Evolutionary conservation across 106 monocot species (phyloP).

Genomic region (Platanthera guangdongensis): DNA sequence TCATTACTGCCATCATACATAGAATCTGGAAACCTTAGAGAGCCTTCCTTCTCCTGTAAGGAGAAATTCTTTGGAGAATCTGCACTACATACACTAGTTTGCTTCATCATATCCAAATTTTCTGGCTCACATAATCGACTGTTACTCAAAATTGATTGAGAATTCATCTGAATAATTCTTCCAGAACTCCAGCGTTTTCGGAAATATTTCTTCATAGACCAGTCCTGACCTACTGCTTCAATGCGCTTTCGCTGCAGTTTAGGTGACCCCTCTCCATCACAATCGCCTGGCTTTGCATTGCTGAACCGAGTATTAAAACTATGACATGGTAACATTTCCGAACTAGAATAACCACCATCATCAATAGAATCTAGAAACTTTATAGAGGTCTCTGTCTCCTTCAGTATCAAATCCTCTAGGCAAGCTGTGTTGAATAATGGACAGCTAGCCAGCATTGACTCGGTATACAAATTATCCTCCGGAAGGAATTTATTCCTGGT

Average conservation of each 20-base stretch:
- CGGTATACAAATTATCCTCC: background rate
- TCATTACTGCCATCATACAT: background rate
- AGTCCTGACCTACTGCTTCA: background rate
- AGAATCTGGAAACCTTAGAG: background rate
- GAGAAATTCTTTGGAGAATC: background rate
- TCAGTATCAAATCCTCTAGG: background rate
- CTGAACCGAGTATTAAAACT: background rate
- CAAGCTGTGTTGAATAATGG: background rate
- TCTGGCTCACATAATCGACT: background rate
- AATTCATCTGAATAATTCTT: background rate
- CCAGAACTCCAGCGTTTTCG: background rate
- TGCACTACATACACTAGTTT: background rate
- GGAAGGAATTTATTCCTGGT: background rate
- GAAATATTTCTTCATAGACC: constrained; percentile 1
- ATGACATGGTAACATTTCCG: background rate
- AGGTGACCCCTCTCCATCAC: background rate
- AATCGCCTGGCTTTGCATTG: background rate
- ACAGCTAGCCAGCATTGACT: background rate
- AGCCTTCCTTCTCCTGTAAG: background rate
- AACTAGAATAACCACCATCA: background rate
- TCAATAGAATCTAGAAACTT: background rate
- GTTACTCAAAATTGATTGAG: background rate
- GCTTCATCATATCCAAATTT: background rate
- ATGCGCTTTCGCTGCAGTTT: constrained; percentile 3
- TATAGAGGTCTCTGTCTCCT: background rate